Conservation (phyloP, 768 basidiomycete species). For the Hygrophorus pudorinus region DNA sequence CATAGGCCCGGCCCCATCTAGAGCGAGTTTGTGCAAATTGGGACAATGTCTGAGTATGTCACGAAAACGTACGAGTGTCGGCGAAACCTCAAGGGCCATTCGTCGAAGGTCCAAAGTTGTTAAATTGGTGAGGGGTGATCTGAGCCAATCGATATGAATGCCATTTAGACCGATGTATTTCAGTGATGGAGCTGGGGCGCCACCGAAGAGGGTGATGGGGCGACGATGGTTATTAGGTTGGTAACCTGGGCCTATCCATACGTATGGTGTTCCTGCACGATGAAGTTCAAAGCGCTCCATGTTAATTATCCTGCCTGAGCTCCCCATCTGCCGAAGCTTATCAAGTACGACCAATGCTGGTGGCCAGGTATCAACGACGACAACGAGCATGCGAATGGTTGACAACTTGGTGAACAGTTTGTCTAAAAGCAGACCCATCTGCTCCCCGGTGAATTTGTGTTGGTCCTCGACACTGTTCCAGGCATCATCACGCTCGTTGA, state of each 20-base stretch:
- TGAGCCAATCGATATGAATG: slow-evolving; percentile 51
- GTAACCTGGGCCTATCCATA: slow-evolving; percentile 34
- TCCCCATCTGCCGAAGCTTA: slow-evolving; percentile 30
- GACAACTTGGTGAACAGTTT: slow-evolving; percentile 40
- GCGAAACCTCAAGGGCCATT: slow-evolving; percentile 42
- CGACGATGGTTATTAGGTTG: slow-evolving; percentile 22
- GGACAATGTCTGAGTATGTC: slow-evolving; percentile 41
- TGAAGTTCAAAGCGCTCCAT: slow-evolving; percentile 62
- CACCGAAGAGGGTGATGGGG: slow-evolving; percentile 39
- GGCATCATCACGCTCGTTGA: slow-evolving; percentile 32
- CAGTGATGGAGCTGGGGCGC: slow-evolving; percentile 34
- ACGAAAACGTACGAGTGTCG: slow-evolving; percentile 40
- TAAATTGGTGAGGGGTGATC: slow-evolving; percentile 41
- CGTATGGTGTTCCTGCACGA: slow-evolving; percentile 38
- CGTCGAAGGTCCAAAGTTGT: slow-evolving; percentile 55
- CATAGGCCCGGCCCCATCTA: slow-evolving; percentile 56
- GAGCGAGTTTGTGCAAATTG: slow-evolving; percentile 39
- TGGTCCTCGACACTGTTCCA: slow-evolving; percentile 15
- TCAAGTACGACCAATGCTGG: slow-evolving; percentile 41
- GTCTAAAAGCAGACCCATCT: slow-evolving; percentile 41
- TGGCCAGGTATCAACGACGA: slow-evolving; percentile 48
- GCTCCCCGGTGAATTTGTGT: slow-evolving; percentile 26
- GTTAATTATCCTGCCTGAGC: slow-evolving; percentile 24
- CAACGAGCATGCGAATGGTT: slow-evolving; percentile 50
- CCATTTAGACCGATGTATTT: slow-evolving; percentile 46